These are phyloP conservation scores for Globisporangium emineosum DNA, from an alignment of 352 stramenopile species.

Conservation along the genomic window DNA sequence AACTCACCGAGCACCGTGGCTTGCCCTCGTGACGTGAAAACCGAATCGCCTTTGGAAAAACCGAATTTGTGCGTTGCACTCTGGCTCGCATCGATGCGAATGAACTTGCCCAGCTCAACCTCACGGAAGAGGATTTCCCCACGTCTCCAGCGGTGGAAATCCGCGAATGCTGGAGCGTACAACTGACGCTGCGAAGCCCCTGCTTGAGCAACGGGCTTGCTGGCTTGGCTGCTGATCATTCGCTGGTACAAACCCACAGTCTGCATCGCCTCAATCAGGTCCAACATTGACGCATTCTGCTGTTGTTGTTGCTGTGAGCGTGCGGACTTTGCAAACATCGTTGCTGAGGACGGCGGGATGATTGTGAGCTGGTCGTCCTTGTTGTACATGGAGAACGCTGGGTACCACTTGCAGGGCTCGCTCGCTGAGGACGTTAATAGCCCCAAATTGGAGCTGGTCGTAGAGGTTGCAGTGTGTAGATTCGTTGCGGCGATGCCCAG, in stretches of 20 bases:
- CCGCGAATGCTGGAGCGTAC: constrained; percentile 26
- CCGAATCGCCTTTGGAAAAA: constrained; percentile 38
- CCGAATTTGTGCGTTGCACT: constrained; percentile 34
- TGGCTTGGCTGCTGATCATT: background rate
- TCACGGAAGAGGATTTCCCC: constrained; percentile 31
- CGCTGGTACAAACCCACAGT: constrained; percentile 24
- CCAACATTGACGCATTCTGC: constrained; percentile 32
- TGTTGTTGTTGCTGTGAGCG: constrained; percentile 21
- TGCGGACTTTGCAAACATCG: constrained; percentile 9
- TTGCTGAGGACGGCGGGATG: constrained; percentile 29
- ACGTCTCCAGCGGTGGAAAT: constrained; percentile 29
- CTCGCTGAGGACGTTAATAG: background rate
- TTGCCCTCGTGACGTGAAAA: constrained; percentile 61
- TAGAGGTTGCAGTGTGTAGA: constrained; percentile 29
- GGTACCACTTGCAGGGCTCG: constrained; percentile 67
- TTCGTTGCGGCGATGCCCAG: constrained; percentile 82
- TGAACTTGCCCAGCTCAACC: constrained; percentile 27
- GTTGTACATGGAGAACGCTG: constrained; percentile 91
- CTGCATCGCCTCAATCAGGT: constrained; percentile 31
- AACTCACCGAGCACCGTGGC: constrained; percentile 56
- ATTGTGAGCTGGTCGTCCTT: constrained; percentile 87
- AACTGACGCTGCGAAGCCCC: constrained; percentile 5
- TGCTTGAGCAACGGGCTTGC: background rate
- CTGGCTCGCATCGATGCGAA: constrained; percentile 32
- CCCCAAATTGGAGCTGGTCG: constrained; percentile 3